phyloP scores from a whole-genome alignment of 345 rosid genomes.

The Sonneratia alba region DNA sequence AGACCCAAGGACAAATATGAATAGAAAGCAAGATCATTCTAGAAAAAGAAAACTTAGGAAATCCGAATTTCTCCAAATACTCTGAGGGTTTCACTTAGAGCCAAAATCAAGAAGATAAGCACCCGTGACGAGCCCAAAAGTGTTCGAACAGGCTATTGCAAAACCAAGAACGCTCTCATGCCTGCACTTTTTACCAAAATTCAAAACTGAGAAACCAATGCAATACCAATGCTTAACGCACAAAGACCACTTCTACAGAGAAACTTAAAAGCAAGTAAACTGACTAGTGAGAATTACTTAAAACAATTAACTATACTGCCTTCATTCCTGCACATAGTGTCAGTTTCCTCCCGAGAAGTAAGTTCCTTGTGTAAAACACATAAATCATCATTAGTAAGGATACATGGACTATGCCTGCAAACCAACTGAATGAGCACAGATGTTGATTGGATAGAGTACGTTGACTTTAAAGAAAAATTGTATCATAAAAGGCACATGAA shows the following conservation, averaged over 20 bases:
- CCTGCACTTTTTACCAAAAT: slow-evolving; percentile 22
- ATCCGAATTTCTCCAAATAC: slow-evolving; percentile 82
- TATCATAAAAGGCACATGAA: not conserved
- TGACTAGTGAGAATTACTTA: not conserved
- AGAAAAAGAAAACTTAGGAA: slow-evolving; percentile 27
- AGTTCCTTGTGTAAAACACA: not conserved
- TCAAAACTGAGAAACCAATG: not conserved
- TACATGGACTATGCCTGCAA: not conserved
- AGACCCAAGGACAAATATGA: slow-evolving; percentile 69
- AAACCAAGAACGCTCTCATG: slow-evolving; percentile 60
- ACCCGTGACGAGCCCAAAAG: slow-evolving; percentile 98
- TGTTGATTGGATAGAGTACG: not conserved
- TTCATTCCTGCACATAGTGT: not conserved
- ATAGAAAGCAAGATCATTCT: no score
- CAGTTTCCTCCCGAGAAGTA: not conserved
- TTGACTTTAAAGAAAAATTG: not conserved
- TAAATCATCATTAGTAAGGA: not conserved
- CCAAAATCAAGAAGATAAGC: slow-evolving; percentile 99
- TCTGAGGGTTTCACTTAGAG: slow-evolving; percentile 86
- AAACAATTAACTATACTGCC: not conserved
- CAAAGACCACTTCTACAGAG: not conserved
- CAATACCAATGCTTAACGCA: not conserved
- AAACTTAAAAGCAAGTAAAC: not conserved
- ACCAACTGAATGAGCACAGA: not conserved
- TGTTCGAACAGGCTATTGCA: slow-evolving; percentile 97